These are phyloP conservation scores for Claviceps sp. DNA, from an alignment of 2,329 filamentous ascomycete genomes.

Conservation along the genomic window DNA sequence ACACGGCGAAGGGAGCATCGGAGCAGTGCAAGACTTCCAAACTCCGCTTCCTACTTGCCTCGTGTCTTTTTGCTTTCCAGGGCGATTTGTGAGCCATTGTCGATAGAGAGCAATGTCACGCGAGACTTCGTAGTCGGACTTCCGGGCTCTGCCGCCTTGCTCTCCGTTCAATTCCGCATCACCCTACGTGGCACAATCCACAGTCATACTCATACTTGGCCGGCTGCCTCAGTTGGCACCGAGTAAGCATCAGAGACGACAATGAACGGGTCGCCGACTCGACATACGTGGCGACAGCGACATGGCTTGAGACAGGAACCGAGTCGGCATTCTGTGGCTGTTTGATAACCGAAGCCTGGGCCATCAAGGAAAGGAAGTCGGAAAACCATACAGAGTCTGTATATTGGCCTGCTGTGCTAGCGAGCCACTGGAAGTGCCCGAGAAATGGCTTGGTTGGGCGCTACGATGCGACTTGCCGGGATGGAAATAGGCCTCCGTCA, in stretches of 20 bases:
- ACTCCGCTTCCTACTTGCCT: neutral
- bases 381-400: neutral
- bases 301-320: neutral
- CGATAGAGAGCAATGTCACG: neutral
- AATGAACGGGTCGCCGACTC: neutral
- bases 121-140: neutral
- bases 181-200: neutral
- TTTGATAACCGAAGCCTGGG: neutral
- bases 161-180: neutral
- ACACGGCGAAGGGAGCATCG: neutral
- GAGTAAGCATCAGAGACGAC: neutral
- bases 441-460: neutral
- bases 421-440: neutral
- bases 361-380: neutral
- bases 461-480: conserved; percentile 2
- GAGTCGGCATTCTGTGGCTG: neutral
- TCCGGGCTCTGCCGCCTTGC: neutral
- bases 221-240: neutral
- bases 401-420: neutral
- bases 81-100: neutral
- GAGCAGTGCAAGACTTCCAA: neutral
- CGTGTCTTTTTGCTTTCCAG: neutral
- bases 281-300: neutral
- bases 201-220: neutral
- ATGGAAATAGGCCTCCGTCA: conserved; percentile 2